Conservation (phyloP, 768 basidiomycete species). For the Xerocomellus amylosporus region DNA sequence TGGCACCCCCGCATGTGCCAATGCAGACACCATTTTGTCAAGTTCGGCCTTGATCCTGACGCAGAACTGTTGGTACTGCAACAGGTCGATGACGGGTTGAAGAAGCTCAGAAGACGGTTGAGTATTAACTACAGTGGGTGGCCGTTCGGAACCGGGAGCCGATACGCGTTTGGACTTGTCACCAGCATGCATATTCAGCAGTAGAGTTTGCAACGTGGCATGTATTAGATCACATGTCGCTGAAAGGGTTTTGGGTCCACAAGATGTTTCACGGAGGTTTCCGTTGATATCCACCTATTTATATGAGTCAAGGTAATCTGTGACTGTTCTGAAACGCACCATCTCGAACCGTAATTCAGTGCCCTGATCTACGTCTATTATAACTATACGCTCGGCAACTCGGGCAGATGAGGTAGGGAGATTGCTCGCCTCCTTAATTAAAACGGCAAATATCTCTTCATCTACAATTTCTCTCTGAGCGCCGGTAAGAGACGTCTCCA, state of each 20-base stretch:
- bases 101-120: slow-evolving; percentile 49
- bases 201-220: slow-evolving; percentile 57
- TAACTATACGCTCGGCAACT: slow-evolving; percentile 75
- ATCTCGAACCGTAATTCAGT: slow-evolving; percentile 71
- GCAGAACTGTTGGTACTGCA: slow-evolving; percentile 80
- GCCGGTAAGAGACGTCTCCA: slow-evolving; percentile 51
- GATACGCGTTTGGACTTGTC: slow-evolving; percentile 43
- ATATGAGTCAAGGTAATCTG: not conserved
- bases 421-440: slow-evolving; percentile 74
- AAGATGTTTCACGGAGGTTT: slow-evolving; percentile 7
- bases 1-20: slow-evolving; percentile 53
- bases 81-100: slow-evolving; percentile 71
- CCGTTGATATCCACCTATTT: slow-evolving; percentile 36
- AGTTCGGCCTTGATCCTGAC: slow-evolving; percentile 59
- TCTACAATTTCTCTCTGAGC: slow-evolving; percentile 76
- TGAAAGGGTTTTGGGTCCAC: slow-evolving; percentile 18
- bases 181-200: slow-evolving; percentile 57
- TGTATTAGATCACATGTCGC: slow-evolving; percentile 68
- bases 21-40: slow-evolving; percentile 44
- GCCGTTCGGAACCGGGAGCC: slow-evolving; percentile 25
- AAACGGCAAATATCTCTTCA: slow-evolving; percentile 71
- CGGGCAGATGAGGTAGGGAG: slow-evolving; percentile 74
- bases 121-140: slow-evolving; percentile 15
- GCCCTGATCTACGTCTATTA: slow-evolving; percentile 71
- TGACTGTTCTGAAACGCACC: slow-evolving; percentile 39